Evolutionary conservation across 441 rosid species (phyloP).

Genomic region (Daphne laureola): DNA sequence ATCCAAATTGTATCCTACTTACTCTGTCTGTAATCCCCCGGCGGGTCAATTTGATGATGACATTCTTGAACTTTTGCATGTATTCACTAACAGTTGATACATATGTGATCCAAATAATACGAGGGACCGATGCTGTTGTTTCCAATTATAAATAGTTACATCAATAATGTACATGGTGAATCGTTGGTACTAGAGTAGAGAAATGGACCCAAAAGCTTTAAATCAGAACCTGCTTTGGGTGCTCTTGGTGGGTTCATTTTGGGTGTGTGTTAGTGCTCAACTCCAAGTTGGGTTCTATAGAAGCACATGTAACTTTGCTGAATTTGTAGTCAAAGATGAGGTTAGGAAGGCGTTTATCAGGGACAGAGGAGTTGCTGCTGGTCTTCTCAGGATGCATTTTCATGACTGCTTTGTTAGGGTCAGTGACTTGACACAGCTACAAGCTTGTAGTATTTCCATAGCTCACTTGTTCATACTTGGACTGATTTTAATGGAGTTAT

Average conservation of each 20-base stretch:
- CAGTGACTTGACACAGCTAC: slow-evolving; percentile 5
- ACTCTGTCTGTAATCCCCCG: slow-evolving; percentile 14
- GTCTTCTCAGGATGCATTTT: slow-evolving; percentile 47
- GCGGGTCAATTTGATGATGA: slow-evolving; percentile 3
- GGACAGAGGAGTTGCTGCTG: slow-evolving; percentile 38
- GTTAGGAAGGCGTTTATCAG: slow-evolving; percentile 22
- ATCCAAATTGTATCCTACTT: neutral
- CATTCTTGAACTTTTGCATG: slow-evolving; percentile 7
- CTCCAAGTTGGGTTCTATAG: slow-evolving; percentile 39
- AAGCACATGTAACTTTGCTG: slow-evolving; percentile 24
- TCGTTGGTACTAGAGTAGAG: neutral
- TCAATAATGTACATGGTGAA: neutral
- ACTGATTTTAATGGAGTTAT: neutral
- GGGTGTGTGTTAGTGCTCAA: slow-evolving; percentile 22
- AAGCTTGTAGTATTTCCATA: too few species aligned
- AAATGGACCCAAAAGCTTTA: slow-evolving; percentile 2
- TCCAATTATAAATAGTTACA: slow-evolving; percentile 14
- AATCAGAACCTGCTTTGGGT: neutral
- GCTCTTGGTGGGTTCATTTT: slow-evolving; percentile 5
- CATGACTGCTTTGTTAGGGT: slow-evolving; percentile 59
- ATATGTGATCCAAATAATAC: neutral
- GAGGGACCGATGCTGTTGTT: neutral
- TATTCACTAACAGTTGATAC: neutral
- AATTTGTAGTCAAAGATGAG: slow-evolving; percentile 30
- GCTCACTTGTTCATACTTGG: too few species aligned